These are phyloP conservation scores for Boletus rufocinnamomeus DNA, from an alignment of 768 basidiomycete genomes.

Conservation along the genomic window DNA sequence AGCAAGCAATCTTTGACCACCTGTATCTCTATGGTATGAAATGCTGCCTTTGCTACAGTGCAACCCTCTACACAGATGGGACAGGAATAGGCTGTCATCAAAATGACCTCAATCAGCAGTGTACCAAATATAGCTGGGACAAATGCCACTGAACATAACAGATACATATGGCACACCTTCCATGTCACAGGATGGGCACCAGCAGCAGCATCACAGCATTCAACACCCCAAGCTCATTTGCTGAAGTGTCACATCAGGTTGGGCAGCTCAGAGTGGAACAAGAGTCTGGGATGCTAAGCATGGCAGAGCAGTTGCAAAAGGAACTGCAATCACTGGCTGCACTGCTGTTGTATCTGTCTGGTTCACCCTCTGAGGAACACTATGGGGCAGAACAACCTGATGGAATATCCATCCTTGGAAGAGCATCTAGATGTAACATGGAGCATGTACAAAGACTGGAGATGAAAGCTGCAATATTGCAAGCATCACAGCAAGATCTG, in stretches of 20 bases:
- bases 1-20: too few species aligned
- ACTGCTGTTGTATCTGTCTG: background rate
- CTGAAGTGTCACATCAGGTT: background rate
- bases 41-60: constrained; percentile 8
- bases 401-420: background rate
- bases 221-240: background rate
- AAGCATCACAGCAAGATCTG: constrained; percentile 12
- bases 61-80: background rate
- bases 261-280: background rate
- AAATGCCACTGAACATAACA: background rate
- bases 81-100: background rate
- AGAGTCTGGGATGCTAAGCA: background rate
- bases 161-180: background rate
- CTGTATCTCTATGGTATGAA: too few species aligned
- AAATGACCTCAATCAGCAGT: background rate
- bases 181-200: background rate
- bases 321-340: background rate
- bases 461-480: background rate
- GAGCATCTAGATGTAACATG: background rate
- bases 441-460: constrained; percentile 1
- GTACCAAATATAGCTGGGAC: background rate
- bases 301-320: background rate
- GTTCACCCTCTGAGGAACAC: fast-evolving
- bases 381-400: background rate
- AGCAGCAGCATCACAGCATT: too few species aligned